phyloP scores from a whole-genome alignment of 257 asterid species.

The Fraxinus anomala region DNA sequence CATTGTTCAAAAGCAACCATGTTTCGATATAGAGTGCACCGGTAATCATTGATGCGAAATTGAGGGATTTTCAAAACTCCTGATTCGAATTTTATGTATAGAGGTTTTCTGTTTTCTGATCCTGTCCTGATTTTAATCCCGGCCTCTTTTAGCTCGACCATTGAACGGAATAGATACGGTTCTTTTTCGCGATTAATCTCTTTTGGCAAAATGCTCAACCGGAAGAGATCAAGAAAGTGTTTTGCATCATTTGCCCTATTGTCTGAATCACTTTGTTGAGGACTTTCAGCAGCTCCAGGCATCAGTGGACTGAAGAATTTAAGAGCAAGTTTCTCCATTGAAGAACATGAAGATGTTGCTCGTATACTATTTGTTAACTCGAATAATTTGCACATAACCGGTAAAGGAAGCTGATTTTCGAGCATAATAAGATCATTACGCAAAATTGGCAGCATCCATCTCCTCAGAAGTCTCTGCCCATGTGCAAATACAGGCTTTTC shows the following conservation, averaged over 20 bases:
- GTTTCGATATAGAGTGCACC: conserved; percentile 2
- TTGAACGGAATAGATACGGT: neutral
- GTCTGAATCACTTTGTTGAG: neutral
- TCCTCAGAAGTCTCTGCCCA: neutral
- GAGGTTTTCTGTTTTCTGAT: neutral
- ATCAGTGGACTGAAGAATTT: conserved; percentile 12
- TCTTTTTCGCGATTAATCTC: neutral
- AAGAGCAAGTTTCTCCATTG: neutral
- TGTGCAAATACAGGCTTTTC: neutral
- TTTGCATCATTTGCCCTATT: neutral
- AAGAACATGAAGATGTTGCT: neutral
- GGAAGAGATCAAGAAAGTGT: neutral
- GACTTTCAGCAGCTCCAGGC: neutral
- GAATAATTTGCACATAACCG: neutral
- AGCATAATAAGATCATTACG: conserved; percentile 7
- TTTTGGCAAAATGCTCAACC: neutral
- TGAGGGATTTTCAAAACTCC: conserved; percentile 9
- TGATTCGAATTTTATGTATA: conserved; percentile 4
- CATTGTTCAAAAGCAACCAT: conserved; percentile 19
- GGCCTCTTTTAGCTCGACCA: conserved; percentile 10
- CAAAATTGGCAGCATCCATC: conserved; percentile 15
- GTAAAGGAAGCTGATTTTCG: conserved; percentile 23
- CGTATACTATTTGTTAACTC: neutral
- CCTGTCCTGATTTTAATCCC: neutral
- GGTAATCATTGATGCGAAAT: neutral